Evolutionary conservation across 2,329 filamentous ascomycete genomes (phyloP), one percentile per base, ranked within the genome.

Genomic region (Fusarium sp.): DNA sequence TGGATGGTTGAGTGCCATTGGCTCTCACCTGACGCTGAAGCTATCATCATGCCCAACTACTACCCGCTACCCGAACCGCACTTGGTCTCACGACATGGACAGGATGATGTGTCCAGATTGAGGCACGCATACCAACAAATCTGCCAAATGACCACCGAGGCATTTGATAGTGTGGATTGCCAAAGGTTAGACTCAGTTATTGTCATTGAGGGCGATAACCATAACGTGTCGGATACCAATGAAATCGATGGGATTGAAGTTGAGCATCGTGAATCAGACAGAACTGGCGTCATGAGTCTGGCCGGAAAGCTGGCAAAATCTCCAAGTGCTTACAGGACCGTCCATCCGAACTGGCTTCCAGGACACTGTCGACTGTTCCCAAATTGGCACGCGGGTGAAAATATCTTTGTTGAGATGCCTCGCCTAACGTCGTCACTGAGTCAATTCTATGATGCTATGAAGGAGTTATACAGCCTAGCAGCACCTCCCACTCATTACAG

Each of bases 41-140:
- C 74, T 30, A n/a, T 75, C 1, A 27, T 75, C 6, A 8, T 74
- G 4, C 68, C 73, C 20, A 70, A 75, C 44, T 70, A 68, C 34
- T 74, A 74, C 24, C 64, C 67, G 8, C 20, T 30, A 1, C 61
- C 61, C 10, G 57, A 70, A 22, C 66, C 65, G 14, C 43, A 63
- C n/a, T 18, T 72, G 18, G 16, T 67, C 14, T 47, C 47, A 15
- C 10, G 15, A 4, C 14, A 11, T 18, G 15, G 18, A 11, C 9
- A n/a, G 3, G 11, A 6, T 22, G 14, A 8, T 18, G 50, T 38
- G 7, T 24, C 25, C 15, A 24, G 12, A 27, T 14, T 27, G 20
- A 1, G 38, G 1, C 18, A 53, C 2, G 25, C 49, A 6, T 69
- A 49, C 12, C 14, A 25, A 4, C 27, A 30, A 3, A 50, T 70